Evolutionary conservation across 139 green algal genomes (phyloP).

Genomic region (Chlamydomonas asymmetrica): DNA sequence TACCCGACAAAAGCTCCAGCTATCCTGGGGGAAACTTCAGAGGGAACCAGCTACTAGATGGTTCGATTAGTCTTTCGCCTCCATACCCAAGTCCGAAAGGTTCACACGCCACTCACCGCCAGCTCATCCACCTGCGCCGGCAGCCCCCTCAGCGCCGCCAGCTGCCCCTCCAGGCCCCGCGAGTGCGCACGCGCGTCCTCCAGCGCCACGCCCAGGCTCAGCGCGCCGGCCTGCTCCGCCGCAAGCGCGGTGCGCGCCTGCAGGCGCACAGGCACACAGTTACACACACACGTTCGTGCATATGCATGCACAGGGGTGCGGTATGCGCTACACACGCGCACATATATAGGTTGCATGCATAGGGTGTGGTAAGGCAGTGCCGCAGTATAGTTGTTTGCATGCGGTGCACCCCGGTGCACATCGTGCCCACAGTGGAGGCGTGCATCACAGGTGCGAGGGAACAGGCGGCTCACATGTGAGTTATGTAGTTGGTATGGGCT

Average conservation of each 20-base stretch:
- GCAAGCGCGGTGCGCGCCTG: slow-evolving; percentile 12
- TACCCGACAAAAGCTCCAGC: slow-evolving; percentile 86
- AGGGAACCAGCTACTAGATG: slow-evolving; percentile 96
- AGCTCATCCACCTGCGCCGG: slow-evolving; percentile 12
- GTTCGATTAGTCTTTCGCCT: slow-evolving; percentile 97
- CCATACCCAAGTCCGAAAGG: slow-evolving; percentile 94
- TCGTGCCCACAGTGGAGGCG: too few relatives aligned
- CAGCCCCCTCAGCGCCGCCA: not conserved
- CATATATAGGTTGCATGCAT: too few relatives aligned
- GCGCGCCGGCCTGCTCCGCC: not conserved
- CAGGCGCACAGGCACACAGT: too few relatives aligned
- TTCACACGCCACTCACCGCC: too few relatives aligned
- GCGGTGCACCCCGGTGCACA: too few relatives aligned
- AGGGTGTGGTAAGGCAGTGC: too few relatives aligned
- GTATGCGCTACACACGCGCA: too few relatives aligned
- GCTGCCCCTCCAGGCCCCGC: slow-evolving; percentile 4
- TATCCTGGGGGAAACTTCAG: slow-evolving; percentile 95
- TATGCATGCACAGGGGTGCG: not conserved
- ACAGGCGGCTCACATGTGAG: too few relatives aligned
- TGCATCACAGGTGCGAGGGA: too few relatives aligned
- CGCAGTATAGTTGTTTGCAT: too few relatives aligned
- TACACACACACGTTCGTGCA: too few relatives aligned
- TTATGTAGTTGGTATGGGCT: too few relatives aligned
- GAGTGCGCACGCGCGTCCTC: not conserved
- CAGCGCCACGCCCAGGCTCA: not conserved